These are phyloP conservation scores for Phytophthora cactorum DNA, from an alignment of 352 stramenopile species.

Conservation along the genomic window DNA sequence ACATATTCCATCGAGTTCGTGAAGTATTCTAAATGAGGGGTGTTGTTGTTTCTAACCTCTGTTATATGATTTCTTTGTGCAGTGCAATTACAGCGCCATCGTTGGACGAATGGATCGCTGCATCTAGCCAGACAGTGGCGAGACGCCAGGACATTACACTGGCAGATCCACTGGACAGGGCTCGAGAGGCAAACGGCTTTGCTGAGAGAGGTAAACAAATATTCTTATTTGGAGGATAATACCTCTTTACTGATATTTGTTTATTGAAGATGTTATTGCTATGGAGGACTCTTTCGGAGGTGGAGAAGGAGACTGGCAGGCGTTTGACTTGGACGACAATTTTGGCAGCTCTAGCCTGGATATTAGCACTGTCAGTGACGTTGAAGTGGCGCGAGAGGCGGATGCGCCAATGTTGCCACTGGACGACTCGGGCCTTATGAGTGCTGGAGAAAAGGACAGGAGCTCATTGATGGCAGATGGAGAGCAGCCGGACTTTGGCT, in stretches of 20 bases:
- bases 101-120: conserved; percentile 83
- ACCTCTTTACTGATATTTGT: not conserved
- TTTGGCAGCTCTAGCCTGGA: conserved; percentile 61
- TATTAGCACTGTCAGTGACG: conserved; percentile 75
- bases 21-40: conserved; percentile 1
- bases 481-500: conserved; percentile 56
- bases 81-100: conserved; percentile 71
- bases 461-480: conserved; percentile 38
- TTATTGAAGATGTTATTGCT: conserved; percentile 60
- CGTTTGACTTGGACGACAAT: conserved; percentile 82
- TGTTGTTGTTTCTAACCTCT: conserved; percentile 4
- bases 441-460: conserved; percentile 52
- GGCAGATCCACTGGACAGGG: conserved; percentile 61
- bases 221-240: conserved; percentile 8
- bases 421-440: conserved; percentile 66
- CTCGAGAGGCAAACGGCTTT: conserved; percentile 58
- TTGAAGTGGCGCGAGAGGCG: conserved; percentile 83
- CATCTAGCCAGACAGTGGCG: conserved; percentile 77
- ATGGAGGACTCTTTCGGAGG: conserved; percentile 80
- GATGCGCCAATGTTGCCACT: conserved; percentile 53
- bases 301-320: conserved; percentile 75
- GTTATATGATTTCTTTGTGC: conserved; percentile 3
- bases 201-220: conserved; percentile 50
- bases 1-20: conserved; percentile 88
- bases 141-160: conserved; percentile 89